Percentiles rank a stretch among this genome's conserved stretches.
Conservation (phyloP, 768 basidiomycete genomes). For the Saitozyma sp. region DNA sequence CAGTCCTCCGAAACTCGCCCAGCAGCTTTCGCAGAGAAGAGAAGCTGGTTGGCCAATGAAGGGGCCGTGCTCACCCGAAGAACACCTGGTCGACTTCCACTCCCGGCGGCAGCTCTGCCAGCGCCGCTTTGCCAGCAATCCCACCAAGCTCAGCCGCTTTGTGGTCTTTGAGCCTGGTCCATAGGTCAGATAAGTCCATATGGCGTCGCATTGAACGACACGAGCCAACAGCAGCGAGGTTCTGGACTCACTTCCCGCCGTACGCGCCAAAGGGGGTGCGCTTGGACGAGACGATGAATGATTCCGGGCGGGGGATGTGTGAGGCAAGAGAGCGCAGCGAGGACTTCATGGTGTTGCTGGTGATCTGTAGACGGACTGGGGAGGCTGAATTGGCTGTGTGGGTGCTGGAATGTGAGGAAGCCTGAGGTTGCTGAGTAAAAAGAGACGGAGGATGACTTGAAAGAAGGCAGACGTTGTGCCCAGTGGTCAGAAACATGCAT, state of each 20-base stretch:
- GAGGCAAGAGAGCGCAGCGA: slow-evolving; percentile 28
- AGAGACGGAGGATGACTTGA: too few species aligned
- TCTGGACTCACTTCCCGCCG: slow-evolving; percentile 49
- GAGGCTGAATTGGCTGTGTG: too few species aligned
- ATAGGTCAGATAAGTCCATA: too few species aligned
- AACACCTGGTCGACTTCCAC: slow-evolving; percentile 54
- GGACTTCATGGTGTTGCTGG: not conserved
- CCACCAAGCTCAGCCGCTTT: slow-evolving; percentile 54
- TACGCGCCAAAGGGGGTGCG: slow-evolving; percentile 55
- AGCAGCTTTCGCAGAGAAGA: not conserved
- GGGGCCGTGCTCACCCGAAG: slow-evolving; percentile 50
- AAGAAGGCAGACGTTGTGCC: too few species aligned
- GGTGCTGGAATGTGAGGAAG: too few species aligned
- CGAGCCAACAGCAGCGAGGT: not conserved
- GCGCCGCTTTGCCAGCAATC: slow-evolving; percentile 53
- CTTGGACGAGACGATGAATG: slow-evolving; percentile 50
- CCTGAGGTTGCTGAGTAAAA: too few species aligned
- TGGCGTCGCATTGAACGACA: not conserved
- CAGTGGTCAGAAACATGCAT: too few species aligned
- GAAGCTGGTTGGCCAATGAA: not conserved
- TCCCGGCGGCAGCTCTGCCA: slow-evolving; percentile 51
- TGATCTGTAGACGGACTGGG: too few species aligned
- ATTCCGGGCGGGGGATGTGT: slow-evolving; percentile 26
- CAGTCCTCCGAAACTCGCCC: not conserved
- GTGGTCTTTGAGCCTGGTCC: slow-evolving; percentile 44